These are phyloP conservation scores for Lachnellula suecica DNA, from an alignment of 2,329 filamentous ascomycete genomes.

Conservation along the genomic window DNA sequence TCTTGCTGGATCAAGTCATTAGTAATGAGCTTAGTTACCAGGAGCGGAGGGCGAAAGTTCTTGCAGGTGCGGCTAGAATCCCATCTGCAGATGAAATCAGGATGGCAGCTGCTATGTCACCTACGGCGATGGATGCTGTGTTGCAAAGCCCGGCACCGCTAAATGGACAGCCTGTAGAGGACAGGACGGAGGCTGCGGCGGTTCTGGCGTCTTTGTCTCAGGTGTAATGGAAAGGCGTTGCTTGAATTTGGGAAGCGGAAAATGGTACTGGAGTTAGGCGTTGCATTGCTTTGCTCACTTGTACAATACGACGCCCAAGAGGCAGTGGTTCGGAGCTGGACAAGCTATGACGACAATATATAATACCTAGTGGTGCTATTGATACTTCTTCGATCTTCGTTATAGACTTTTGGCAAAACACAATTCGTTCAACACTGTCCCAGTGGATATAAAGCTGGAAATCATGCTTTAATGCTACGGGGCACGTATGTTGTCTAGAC, in stretches of 20 bases:
- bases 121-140: conserved; percentile 2
- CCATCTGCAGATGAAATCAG: conserved; percentile 23
- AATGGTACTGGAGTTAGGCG: not conserved
- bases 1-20: conserved; percentile 72
- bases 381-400: too few species aligned
- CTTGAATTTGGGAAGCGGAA: not conserved
- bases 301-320: not conserved
- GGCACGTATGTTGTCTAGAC: too few species aligned
- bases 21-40: conserved; percentile 66
- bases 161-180: conserved; percentile 20
- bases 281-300: not conserved
- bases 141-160: conserved; percentile 13
- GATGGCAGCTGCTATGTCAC: conserved; percentile 10
- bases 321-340: not conserved
- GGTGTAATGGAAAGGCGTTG: conserved; percentile 8
- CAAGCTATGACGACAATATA: not conserved
- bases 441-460: too few species aligned
- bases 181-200: conserved; percentile 26
- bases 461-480: too few species aligned
- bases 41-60: conserved; percentile 53
- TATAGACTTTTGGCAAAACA: too few species aligned
- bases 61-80: conserved; percentile 42
- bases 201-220: conserved; percentile 28
- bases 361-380: too few species aligned
- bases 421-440: too few species aligned